Percentiles rank a stretch among this genome's conserved stretches.
Evolutionary conservation across 805 yeast species (phyloP).

Genomic region (Kazachstania psychrophila): DNA sequence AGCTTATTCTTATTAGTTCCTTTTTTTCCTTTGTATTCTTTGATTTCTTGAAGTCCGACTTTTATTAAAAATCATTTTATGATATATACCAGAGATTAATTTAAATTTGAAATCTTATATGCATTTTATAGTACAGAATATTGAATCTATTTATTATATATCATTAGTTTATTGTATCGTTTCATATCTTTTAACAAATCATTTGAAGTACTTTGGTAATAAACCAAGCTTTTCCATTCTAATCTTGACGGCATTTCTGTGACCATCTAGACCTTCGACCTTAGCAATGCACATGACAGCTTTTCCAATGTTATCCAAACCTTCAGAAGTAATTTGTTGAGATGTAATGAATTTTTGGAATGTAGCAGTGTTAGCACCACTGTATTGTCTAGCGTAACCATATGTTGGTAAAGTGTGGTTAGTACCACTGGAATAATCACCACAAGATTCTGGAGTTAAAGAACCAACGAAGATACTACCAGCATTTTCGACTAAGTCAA

Average conservation of each 20-base stretch:
- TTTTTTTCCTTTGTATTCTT: no score
- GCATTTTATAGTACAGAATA: no score
- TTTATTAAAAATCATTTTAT: no score
- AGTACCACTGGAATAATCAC: slow-evolving; percentile 96
- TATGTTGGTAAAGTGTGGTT: slow-evolving; percentile 98
- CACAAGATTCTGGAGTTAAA: slow-evolving; percentile 94
- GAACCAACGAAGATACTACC: slow-evolving; percentile 96
- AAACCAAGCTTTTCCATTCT: slow-evolving; percentile 79
- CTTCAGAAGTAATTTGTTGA: slow-evolving; percentile 80
- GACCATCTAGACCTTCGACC: slow-evolving; percentile 95
- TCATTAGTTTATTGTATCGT: no score
- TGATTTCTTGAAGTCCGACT: no score
- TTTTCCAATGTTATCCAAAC: slow-evolving; percentile 80
- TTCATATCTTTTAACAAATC: no score
- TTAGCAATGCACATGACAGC: slow-evolving; percentile 95
- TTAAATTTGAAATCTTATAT: no score
- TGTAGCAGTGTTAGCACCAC: slow-evolving; percentile 94
- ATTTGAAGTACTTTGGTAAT: slow-evolving; percentile 30
- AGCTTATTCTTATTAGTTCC: no score
- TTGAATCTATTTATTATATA: no score
- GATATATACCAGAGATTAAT: no score
- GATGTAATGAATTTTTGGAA: slow-evolving; percentile 93
- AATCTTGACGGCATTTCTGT: slow-evolving; percentile 91
- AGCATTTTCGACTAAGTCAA: slow-evolving; percentile 75
- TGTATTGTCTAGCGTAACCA: slow-evolving; percentile 95